Conservation (phyloP, 805 yeast genomes). For the Metschnikowia amazonensis region DNA sequence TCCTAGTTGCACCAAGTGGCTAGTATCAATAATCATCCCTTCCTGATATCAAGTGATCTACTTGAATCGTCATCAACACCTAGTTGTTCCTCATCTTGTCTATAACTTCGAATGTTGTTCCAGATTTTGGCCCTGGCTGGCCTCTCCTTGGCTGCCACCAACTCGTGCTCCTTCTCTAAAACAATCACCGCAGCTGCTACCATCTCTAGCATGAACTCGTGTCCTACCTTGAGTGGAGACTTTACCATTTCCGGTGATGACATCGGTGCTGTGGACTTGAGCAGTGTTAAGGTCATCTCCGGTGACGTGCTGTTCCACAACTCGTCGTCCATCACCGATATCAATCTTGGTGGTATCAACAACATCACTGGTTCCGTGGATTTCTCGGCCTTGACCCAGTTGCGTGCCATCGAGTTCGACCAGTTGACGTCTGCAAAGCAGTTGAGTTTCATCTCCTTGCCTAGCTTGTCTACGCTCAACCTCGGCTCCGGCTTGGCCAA, state of each 20-base stretch:
- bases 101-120: slow-evolving; percentile 1
- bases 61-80: too few relatives aligned
- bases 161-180: slow-evolving; percentile 37
- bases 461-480: slow-evolving; percentile 37
- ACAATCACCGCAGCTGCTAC: slow-evolving; percentile 40
- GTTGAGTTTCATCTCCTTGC: slow-evolving; percentile 38
- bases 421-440: slow-evolving; percentile 27
- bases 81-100: too few relatives aligned
- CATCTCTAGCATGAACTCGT: slow-evolving; percentile 30
- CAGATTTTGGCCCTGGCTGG: slow-evolving; percentile 15
- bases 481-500: slow-evolving; percentile 34
- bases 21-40: too few relatives aligned
- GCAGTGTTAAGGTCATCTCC: slow-evolving; percentile 24
- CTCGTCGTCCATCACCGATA: slow-evolving; percentile 35
- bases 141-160: slow-evolving; percentile 9
- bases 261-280: slow-evolving; percentile 28
- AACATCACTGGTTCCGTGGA: slow-evolving; percentile 35
- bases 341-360: slow-evolving; percentile 27
- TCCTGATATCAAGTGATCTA: background rate
- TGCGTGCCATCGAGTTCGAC: slow-evolving; percentile 34
- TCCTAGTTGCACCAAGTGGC: too few relatives aligned
- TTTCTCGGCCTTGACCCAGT: slow-evolving; percentile 37
- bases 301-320: slow-evolving; percentile 36
- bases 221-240: slow-evolving; percentile 41
- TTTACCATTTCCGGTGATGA: slow-evolving; percentile 37